Conservation (phyloP, 805 yeast species). For the Cyberlindnera maclurae region DNA sequence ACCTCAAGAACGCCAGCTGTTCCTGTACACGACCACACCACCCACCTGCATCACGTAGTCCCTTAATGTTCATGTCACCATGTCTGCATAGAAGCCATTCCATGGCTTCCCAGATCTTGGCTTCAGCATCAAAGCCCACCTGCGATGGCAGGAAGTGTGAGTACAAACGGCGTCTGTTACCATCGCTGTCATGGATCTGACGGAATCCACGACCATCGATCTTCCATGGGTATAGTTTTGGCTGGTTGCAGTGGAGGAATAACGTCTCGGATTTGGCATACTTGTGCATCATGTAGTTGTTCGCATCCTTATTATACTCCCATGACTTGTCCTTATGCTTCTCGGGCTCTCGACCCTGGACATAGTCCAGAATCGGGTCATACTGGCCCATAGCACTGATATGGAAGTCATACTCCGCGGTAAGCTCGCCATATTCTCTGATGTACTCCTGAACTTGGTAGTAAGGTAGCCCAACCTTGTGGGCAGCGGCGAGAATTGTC, state of each 20-base stretch:
- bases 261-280: conserved; percentile 19
- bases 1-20: conserved; percentile 24
- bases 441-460: conserved; percentile 50
- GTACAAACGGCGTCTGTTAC: conserved; percentile 19
- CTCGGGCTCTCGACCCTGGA: conserved; percentile 12
- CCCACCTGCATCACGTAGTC: conserved; percentile 30
- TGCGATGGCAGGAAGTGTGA: conserved; percentile 15
- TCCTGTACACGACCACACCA: conserved; percentile 32
- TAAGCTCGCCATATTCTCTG: conserved; percentile 40
- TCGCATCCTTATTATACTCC: conserved; percentile 11
- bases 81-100: conserved; percentile 25
- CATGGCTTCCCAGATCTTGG: conserved; percentile 23
- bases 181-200: conserved; percentile 16
- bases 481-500: conserved; percentile 66
- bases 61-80: conserved; percentile 30
- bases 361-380: conserved; percentile 39
- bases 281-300: conserved; percentile 19
- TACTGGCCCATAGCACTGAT: conserved; percentile 55
- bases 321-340: conserved; percentile 11
- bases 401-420: conserved; percentile 27
- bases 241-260: conserved; percentile 24
- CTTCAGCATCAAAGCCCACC: conserved; percentile 24
- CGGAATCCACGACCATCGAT: conserved; percentile 21
- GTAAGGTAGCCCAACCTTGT: conserved; percentile 37
- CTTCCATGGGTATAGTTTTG: conserved; percentile 26